phyloP scores from a whole-genome alignment of 2,329 filamentous ascomycete species.

The Sporothrix dimorphospora region DNA sequence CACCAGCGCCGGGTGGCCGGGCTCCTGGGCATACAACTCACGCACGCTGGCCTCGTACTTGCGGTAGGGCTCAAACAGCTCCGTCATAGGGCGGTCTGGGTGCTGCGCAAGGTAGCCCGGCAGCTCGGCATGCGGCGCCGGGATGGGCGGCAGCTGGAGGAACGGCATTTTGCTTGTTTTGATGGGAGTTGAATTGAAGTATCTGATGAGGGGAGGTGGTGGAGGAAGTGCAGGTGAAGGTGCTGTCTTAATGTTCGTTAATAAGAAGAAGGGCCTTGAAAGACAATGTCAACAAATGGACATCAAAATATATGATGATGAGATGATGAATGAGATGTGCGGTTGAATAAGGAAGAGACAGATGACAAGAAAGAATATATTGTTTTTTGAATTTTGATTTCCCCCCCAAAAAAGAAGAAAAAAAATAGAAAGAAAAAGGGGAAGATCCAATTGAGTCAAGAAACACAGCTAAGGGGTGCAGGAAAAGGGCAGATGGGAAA shows the following conservation, averaged over 20 bases:
- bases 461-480: not conserved
- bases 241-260: not conserved
- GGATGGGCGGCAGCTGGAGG: conserved; percentile 49
- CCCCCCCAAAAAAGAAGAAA: not conserved
- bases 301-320: not conserved
- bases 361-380: not conserved
- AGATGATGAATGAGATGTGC: not conserved
- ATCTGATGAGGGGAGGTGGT: not conserved
- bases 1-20: conserved; percentile 58
- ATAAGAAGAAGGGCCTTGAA: not conserved
- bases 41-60: conserved; percentile 69
- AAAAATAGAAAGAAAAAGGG: too few species aligned
- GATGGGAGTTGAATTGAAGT: not conserved
- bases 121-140: conserved; percentile 51
- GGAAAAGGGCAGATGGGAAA: not conserved
- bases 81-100: conserved; percentile 54
- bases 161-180: conserved; percentile 24
- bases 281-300: not conserved
- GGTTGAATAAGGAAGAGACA: not conserved
- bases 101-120: conserved; percentile 59
- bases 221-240: not conserved
- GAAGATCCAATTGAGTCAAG: not conserved
- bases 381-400: not conserved
- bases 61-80: conserved; percentile 68
- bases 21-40: conserved; percentile 69